Conservation (phyloP, 345 rosid species). For the rapeseed (Brassica napus) region Da-Ae NC_063436.1:27716501-27717000, state of each 20-base stretch:
- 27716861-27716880: not conserved
- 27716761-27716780: constrained; percentile 78
- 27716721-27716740: constrained; percentile 67
- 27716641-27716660: constrained; percentile 61
- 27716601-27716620: constrained; percentile 58
- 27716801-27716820: not conserved
- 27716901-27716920: not conserved
- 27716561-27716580: constrained; percentile 31
- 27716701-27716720: constrained; percentile 73
- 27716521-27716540: constrained; percentile 7
- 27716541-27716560: constrained; percentile 36
- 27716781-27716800: constrained; percentile 69
- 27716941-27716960: not conserved
- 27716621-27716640: constrained; percentile 32
- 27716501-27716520: constrained; percentile 26
- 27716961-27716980: not conserved
- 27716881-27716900: not conserved
- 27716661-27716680: constrained; percentile 63
- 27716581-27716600: not conserved
- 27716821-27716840: not conserved
- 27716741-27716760: constrained; percentile 88
- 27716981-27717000: not conserved
- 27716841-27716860: not conserved
- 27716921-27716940: not conserved
- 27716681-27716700: constrained; percentile 66